These are phyloP conservation scores for Apophysomyces trapeziformis DNA, from an alignment of 371 early-diverging fungal species.

Conservation along the genomic window DNA sequence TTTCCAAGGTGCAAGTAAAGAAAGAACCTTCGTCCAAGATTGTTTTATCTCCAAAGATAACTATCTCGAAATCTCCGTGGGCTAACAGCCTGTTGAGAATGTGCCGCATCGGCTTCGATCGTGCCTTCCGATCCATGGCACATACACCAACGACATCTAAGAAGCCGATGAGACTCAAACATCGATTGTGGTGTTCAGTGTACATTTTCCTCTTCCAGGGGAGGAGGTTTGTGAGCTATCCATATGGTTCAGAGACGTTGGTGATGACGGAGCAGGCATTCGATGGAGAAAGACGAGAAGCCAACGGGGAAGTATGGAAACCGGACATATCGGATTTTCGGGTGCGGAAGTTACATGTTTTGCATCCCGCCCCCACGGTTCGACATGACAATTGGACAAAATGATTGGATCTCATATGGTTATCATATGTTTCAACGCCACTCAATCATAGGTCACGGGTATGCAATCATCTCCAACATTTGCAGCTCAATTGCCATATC, in stretches of 20 bases:
- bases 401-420: too few species aligned
- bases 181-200: background rate
- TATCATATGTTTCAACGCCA: too few species aligned
- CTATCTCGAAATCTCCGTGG: slow-evolving; percentile 80
- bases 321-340: background rate
- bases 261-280: slow-evolving; percentile 5
- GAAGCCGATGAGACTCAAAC: background rate
- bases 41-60: slow-evolving; percentile 96
- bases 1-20: background rate
- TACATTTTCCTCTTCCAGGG: slow-evolving; percentile 9
- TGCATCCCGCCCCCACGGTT: too few species aligned
- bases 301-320: background rate
- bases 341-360: background rate
- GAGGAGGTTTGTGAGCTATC: background rate
- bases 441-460: too few species aligned
- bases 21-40: slow-evolving; percentile 88
- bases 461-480: too few species aligned
- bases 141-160: slow-evolving; percentile 86
- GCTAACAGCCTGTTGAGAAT: slow-evolving; percentile 85
- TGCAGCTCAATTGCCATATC: too few species aligned
- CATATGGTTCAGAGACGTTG: background rate
- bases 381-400: too few species aligned
- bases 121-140: slow-evolving; percentile 93
- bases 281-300: background rate
- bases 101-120: slow-evolving; percentile 96